Evolutionary conservation across 108 stramenopile species (phyloP).

Genomic region (Cyclotella atomus): DNA sequence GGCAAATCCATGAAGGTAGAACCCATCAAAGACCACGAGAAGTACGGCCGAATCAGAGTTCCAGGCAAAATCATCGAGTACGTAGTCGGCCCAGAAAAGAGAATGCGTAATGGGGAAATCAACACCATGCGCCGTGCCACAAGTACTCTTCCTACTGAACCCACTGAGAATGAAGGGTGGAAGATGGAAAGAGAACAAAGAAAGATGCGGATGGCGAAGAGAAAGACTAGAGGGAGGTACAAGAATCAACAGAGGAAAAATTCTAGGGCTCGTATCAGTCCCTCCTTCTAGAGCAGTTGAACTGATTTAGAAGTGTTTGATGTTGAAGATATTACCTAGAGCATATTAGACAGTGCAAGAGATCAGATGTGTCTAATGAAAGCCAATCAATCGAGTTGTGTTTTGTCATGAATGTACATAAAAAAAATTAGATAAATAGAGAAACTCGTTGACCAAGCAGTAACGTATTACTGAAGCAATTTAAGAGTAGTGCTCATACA

Average conservation of each 20-base stretch:
- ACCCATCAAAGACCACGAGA: conserved; percentile 73
- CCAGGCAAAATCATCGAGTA: conserved; percentile 81
- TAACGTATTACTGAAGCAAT: not conserved
- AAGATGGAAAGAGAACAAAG: conserved; percentile 33
- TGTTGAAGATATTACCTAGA: too few species aligned
- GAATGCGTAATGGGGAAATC: conserved; percentile 38
- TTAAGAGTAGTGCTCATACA: not conserved
- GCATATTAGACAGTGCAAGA: too few species aligned
- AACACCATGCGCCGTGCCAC: conserved; percentile 55
- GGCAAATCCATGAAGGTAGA: conserved; percentile 72
- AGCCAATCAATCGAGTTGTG: too few species aligned
- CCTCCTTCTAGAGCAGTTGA: not conserved
- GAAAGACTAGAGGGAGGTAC: conserved; percentile 44
- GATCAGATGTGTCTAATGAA: too few species aligned
- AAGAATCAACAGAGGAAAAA: conserved; percentile 58
- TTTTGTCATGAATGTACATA: too few species aligned
- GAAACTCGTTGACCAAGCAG: not conserved
- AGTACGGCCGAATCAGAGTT: conserved; percentile 67
- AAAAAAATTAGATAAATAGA: too few species aligned
- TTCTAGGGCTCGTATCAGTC: conserved; percentile 21
- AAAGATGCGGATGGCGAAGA: conserved; percentile 39
- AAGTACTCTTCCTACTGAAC: conserved; percentile 13
- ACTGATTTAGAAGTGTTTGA: not conserved
- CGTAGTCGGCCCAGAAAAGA: conserved; percentile 56
- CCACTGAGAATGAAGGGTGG: conserved; percentile 10